Evolutionary conservation across 257 asterid genomes (phyloP).

Genomic region (Solanum chiquidenum): DNA sequence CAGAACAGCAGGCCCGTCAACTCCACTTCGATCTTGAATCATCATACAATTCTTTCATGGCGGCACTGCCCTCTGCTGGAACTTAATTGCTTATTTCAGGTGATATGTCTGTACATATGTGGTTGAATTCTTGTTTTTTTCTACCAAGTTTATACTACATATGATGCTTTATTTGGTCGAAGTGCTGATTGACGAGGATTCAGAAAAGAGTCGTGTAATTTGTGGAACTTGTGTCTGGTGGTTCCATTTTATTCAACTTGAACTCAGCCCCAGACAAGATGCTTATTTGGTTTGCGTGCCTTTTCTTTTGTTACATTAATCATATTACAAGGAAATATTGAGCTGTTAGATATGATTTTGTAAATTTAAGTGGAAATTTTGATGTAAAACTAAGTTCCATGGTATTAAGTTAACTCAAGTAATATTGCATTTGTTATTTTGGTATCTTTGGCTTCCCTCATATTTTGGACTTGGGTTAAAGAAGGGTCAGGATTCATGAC

Average conservation of each 20-base stretch:
- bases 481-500: not conserved
- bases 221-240: not conserved
- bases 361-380: not conserved
- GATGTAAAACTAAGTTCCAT: not conserved
- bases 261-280: not conserved
- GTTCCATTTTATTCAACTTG: not conserved
- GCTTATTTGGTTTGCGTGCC: not conserved
- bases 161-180: not conserved
- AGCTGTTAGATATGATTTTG: not conserved
- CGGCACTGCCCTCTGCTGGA: conserved; percentile 72
- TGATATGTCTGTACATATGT: conserved; percentile 27
- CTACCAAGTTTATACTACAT: not conserved
- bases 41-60: conserved; percentile 93
- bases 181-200: conserved; percentile 2
- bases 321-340: not conserved
- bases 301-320: not conserved
- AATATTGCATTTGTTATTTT: not conserved
- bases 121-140: not conserved
- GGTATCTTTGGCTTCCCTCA: not conserved
- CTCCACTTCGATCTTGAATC: conserved; percentile 89
- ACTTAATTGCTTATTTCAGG: conserved; percentile 24
- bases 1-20: conserved; percentile 97
- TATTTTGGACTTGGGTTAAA: not conserved
- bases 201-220: not conserved
- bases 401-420: not conserved